Evolutionary conservation across 106 monocot species (phyloP), one percentile per base, ranked within the genome.

Genomic region (Phalaenopsis equestris): DNA sequence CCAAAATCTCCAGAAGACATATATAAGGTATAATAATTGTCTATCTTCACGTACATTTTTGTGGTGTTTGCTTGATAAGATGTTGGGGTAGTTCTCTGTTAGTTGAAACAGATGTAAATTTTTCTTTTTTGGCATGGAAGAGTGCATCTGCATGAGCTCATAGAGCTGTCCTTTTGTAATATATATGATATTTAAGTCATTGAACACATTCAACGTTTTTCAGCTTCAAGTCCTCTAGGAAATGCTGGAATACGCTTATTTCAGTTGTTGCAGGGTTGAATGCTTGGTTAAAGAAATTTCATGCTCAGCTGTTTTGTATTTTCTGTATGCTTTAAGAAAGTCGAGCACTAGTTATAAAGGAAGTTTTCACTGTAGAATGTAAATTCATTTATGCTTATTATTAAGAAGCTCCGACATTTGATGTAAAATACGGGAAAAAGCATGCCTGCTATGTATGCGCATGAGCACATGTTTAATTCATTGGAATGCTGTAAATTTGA

Each of bases 1-100:
- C 88, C 98, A 4, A 99, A 99, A 85, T 92, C 94, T 76, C 98
- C 98, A 12, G 98, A 99, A 55, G 98, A 99, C 76, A 94, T 99
- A 52, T 99, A 94, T 48, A 99, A 99, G 98, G 98, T 99, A 80
- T 41, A 49, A 39, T 75, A 24, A 48, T 21, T n/a, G 47, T n/a
- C 23, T 23, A 1, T 52, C 17, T 52, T 4, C 1, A 18, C 74
- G 37, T 74, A 5, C n/a, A 17, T 43, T 74, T 74, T 42, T 74
- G 45, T 74, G 43, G 16, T 73, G 17, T 19, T 3, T 75, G 21
- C 47, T 47, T 47, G 0, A 45, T 76, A 76, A 47, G 76, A 11
- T 76, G 76, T 2, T 24, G 24, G 24, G 30, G 2, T 72, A 39
- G 38, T 10, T 72, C 15, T 72, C 9, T 41, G 14, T 17, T 42